A percentile compares a stretch with the other conserved stretches of the same genome.
phyloP scores from a whole-genome alignment of 2,329 filamentous ascomycete genomes.

The Geosmithia putterillii region DNA sequence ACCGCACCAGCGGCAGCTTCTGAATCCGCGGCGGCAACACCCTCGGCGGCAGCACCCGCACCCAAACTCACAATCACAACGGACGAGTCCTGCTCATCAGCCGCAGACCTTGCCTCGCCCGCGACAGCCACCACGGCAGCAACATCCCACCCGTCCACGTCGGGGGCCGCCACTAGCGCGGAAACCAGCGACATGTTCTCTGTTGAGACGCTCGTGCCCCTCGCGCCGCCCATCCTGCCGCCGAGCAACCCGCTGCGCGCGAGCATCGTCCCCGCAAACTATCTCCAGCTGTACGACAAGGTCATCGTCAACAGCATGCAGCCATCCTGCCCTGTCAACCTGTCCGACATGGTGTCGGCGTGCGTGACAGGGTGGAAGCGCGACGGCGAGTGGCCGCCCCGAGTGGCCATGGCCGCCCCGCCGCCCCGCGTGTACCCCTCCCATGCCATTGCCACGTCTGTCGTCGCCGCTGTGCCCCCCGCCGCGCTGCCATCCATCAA shows the following conservation, averaged over 20 bases:
- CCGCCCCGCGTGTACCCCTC: not conserved
- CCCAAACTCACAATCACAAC: no score
- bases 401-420: conserved; percentile 24
- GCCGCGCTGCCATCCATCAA: no score
- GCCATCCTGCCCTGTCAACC: conserved; percentile 79
- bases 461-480: no score
- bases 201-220: conserved; percentile 54
- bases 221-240: conserved; percentile 63
- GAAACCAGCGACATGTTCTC: conserved; percentile 22
- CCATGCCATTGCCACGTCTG: no score
- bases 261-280: conserved; percentile 61
- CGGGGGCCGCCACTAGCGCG: not conserved
- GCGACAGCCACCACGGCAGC: not conserved
- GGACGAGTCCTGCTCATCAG: no score
- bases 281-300: conserved; percentile 80
- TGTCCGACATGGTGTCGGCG: conserved; percentile 65
- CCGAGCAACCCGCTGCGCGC: conserved; percentile 63
- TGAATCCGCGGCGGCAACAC: conserved; percentile 5
- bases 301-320: conserved; percentile 70
- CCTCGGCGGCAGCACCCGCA: no score
- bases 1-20: conserved; percentile 34
- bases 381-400: conserved; percentile 81
- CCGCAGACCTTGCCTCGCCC: no score
- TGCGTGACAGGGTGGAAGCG: conserved; percentile 88
- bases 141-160: no score